Evolutionary conservation across 192 early-diverging fungal species (phyloP), one percentile per base, ranked within the genome.

Genomic region (Gonapodya prolifera): DNA sequence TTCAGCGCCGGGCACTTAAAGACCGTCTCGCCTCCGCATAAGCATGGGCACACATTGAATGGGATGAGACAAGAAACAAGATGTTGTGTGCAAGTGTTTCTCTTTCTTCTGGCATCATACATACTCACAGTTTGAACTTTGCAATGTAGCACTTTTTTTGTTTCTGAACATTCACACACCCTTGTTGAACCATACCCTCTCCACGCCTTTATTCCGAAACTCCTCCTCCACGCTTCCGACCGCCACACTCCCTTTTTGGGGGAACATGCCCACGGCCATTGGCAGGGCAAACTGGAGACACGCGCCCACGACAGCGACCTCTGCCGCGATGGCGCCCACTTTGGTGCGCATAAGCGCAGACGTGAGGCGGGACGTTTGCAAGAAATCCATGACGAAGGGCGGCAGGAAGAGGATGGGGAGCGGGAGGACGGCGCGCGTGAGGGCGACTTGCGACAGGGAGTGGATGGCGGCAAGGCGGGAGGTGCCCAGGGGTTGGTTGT

Each of bases 221-320:
- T 86, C 78, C 1, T 83, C 80, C 82, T 94, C 93, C 35, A 94
- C 78, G 1, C 83, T 86, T 28, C 80, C 75, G 16, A 91, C 89
- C 31, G 83, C 76, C 77, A 92, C 79, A 35, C 80, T 84, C 28
- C 88, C 93, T 35, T 81, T 82, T 79, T 94, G 92, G 18, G 92
- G 93, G 81, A 92, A 94, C 2, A 92, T 82, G 0, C 92, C 93
- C 78, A 94, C 90, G 0, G 93, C 92, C 45, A 87, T 85, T 0
- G 93, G 93, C 29, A 94, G 78, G 1, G 92, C 92, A 1, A 87
- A 89, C 88, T 92, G 86, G 70, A 94, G 81, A 18, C 88, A 92
- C 13, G 88, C 77, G 1, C 90, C 83, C 70, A 94, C 91, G 18
- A 90, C 78, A 30, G 82, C 89, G 86, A 70, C 18, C 2, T 30